These are phyloP conservation scores for Pythium catenulatum DNA, from an alignment of 352 stramenopile species.

Conservation along the genomic window DNA sequence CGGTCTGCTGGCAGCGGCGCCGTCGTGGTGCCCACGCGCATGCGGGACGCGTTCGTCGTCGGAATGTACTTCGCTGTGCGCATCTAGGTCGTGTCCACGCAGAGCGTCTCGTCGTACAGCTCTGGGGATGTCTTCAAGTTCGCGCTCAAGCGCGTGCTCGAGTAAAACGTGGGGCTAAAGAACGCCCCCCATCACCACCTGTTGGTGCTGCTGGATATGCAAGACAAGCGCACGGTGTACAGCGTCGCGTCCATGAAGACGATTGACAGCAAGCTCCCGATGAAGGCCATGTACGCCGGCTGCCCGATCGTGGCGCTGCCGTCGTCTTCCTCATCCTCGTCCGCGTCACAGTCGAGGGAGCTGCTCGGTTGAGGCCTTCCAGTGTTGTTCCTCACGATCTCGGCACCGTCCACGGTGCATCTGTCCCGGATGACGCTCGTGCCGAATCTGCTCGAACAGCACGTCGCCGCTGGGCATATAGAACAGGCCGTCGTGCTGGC, in stretches of 20 bases:
- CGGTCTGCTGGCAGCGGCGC: conserved; percentile 57
- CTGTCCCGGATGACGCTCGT: conserved; percentile 78
- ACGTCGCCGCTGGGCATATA: conserved; percentile 62
- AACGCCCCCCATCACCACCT: conserved; percentile 79
- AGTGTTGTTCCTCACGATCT: conserved; percentile 66
- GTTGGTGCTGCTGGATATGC: conserved; percentile 81
- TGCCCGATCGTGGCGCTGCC: conserved; percentile 54
- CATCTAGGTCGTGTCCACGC: conserved; percentile 67
- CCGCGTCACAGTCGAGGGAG: conserved; percentile 19
- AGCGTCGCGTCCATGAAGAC: conserved; percentile 77
- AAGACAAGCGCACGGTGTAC: conserved; percentile 79
- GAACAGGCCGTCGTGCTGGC: conserved; percentile 82
- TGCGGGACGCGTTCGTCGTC: conserved; percentile 74
- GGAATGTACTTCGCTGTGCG: conserved; percentile 76
- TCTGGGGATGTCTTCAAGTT: conserved; percentile 64
- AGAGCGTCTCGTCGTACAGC: neutral
- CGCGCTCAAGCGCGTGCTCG: conserved; percentile 71
- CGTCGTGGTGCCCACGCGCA: neutral
- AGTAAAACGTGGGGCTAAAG: conserved; percentile 71
- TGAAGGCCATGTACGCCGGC: conserved; percentile 73
- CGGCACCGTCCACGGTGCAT: conserved; percentile 72
- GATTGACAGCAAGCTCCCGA: conserved; percentile 71
- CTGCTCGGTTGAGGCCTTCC: conserved; percentile 25
- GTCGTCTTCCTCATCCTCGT: neutral
- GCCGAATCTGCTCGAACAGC: conserved; percentile 71